Conservation (phyloP, 2,329 filamentous ascomycete genomes). For the Xylaria sp. region DNA sequence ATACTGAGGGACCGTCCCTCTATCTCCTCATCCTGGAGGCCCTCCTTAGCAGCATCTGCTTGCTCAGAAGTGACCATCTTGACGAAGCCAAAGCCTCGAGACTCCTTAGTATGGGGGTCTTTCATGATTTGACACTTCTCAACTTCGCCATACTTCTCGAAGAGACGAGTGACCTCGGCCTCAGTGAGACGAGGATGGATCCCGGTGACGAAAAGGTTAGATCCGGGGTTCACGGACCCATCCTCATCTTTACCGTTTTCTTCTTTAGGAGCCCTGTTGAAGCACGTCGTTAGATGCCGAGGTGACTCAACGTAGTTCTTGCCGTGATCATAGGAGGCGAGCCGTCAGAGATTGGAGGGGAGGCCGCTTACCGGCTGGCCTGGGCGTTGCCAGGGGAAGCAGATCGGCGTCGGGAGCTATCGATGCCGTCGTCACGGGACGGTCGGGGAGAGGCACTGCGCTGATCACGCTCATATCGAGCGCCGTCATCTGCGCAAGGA, state of each 20-base stretch:
- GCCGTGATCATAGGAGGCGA: not conserved
- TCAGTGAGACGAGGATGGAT: slow-evolving; percentile 93
- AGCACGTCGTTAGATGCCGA: slow-evolving; percentile 18
- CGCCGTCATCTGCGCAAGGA: slow-evolving; percentile 59
- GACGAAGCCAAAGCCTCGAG: slow-evolving; percentile 97
- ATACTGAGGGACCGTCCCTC: slow-evolving; percentile 97
- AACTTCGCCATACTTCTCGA: slow-evolving; percentile 98
- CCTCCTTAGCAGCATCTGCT: slow-evolving; percentile 96
- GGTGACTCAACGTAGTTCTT: not conserved
- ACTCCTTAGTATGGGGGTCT: slow-evolving; percentile 97
- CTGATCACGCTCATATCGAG: slow-evolving; percentile 70
- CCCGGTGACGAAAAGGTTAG: slow-evolving; percentile 98
- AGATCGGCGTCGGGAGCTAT: slow-evolving; percentile 62
- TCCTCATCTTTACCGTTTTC: slow-evolving; percentile 69
- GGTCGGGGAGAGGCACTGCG: slow-evolving; percentile 69
- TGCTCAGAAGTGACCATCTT: slow-evolving; percentile 97
- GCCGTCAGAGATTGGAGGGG: not conserved
- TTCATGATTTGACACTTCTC: slow-evolving; percentile 99
- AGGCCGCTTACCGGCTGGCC: slow-evolving; percentile 53
- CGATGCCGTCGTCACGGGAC: slow-evolving; percentile 64
- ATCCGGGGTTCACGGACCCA: slow-evolving; percentile 87
- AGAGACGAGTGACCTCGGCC: slow-evolving; percentile 89
- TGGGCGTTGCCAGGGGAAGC: slow-evolving; percentile 62
- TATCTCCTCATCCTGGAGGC: slow-evolving; percentile 90
- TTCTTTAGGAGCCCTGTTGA: slow-evolving; percentile 56